Conservation (phyloP, 495 filamentous ascomycete genomes). For the Aspergillus incahuasiensis region DNA sequence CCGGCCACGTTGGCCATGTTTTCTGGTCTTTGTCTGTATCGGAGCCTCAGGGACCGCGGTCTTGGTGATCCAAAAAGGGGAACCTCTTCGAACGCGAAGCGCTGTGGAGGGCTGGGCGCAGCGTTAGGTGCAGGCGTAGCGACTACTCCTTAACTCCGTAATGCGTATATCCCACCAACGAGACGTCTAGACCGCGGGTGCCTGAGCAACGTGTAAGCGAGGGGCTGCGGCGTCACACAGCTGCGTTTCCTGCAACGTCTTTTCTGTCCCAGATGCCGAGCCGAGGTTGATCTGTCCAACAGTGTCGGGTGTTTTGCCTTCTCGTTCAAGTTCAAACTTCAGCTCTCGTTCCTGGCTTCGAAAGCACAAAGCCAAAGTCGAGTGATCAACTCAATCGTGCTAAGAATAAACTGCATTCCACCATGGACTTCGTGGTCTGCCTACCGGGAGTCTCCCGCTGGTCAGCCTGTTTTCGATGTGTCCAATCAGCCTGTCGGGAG, state of each 20-base stretch:
- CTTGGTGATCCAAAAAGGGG: neutral
- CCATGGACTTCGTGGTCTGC: neutral
- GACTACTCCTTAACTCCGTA: neutral
- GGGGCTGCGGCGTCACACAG: constrained; percentile 1
- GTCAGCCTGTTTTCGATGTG: neutral
- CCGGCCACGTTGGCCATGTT: neutral
- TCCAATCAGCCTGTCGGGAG: neutral
- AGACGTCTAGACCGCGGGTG: neutral
- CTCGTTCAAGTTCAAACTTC: neutral
- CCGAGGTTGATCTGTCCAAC: neutral
- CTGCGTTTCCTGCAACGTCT: neutral
- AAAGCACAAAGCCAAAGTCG: neutral
- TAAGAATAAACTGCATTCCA: neutral
- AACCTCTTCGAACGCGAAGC: constrained; percentile 1
- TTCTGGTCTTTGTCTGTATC: neutral
- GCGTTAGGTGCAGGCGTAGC: neutral
- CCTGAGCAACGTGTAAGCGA: neutral
- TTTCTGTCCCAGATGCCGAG: constrained; percentile 1
- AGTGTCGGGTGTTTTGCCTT: neutral
- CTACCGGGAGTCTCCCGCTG: neutral
- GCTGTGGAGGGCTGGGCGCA: neutral
- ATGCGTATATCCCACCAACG: constrained; percentile 1
- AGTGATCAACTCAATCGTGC: neutral
- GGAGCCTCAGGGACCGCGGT: constrained; percentile 6
- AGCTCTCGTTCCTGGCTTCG: neutral